These are phyloP conservation scores for Nakazawaea populi DNA, from an alignment of 805 yeast genomes.

Conservation along the genomic window DNA sequence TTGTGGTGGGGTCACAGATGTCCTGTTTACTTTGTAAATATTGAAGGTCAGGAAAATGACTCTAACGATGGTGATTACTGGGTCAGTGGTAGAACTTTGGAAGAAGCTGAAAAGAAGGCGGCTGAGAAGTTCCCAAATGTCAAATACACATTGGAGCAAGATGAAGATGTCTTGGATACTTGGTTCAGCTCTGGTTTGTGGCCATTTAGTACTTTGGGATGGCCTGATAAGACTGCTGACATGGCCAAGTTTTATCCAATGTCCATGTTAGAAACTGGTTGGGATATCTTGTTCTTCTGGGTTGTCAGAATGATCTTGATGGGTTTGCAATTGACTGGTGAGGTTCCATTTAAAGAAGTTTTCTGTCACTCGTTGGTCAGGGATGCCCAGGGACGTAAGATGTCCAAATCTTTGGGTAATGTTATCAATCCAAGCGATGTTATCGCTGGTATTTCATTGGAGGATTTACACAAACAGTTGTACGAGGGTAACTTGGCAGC, in stretches of 20 bases:
- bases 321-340: slow-evolving; percentile 85
- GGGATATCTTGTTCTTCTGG: slow-evolving; percentile 99
- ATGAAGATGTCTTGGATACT: slow-evolving; percentile 96
- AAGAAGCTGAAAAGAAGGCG: slow-evolving; percentile 86
- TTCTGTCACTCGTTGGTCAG: slow-evolving; percentile 98
- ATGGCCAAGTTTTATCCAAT: slow-evolving; percentile 78
- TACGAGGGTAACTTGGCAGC: slow-evolving; percentile 82
- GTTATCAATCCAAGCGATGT: slow-evolving; percentile 96
- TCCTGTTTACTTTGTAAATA: slow-evolving; percentile 84
- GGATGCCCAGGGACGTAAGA: slow-evolving; percentile 98
- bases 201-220: slow-evolving; percentile 95
- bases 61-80: slow-evolving; percentile 65
- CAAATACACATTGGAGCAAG: slow-evolving; percentile 79
- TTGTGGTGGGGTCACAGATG: slow-evolving; percentile 96
- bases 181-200: slow-evolving; percentile 98
- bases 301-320: slow-evolving; percentile 93
- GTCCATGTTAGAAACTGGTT: slow-evolving; percentile 95
- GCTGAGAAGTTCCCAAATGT: slow-evolving; percentile 60
- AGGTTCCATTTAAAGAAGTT: slow-evolving; percentile 91
- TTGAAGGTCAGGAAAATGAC: slow-evolving; percentile 70
- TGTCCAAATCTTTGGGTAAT: slow-evolving; percentile 97
- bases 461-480: slow-evolving; percentile 74
- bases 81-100: slow-evolving; percentile 82
- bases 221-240: slow-evolving; percentile 81
- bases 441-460: slow-evolving; percentile 78